Evolutionary conservation across 1,284 basidiomycete species (phyloP), one percentile per base, ranked within the genome.

Genomic region (Tausonia pullulans): DNA sequence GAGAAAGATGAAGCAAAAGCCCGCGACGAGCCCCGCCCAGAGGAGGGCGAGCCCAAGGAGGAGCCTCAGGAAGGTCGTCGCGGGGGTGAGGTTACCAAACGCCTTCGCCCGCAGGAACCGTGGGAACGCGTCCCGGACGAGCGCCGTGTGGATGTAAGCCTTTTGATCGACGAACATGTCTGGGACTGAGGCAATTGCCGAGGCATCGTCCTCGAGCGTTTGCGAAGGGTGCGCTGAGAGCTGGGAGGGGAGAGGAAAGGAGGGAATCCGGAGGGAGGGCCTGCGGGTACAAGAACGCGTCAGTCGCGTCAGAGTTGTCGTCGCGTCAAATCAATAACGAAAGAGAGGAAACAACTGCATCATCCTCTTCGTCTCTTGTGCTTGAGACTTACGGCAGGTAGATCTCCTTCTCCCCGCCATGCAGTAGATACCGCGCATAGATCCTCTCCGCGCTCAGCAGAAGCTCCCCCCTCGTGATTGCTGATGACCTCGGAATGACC

Each of bases 161-260:
- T 98, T 98, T 78, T 98, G 95, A 2, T 86, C 79, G 74, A 98
- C 91, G 79, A 97, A 98, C 81, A 98, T 88, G 75, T 98, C 95
- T 10, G 95, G 94, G 54, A 98, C 69, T 90, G 86, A 0, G 73
- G 94, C 86, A 81, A 97, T 80, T 65, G 90, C 80, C 62, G 82
- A 84, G 58, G 85, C 77, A 74, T 94, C 88, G 51, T 81, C 81
- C 71, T 84, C 68, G 78, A 79, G 61, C 74, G 72, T 10, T 73
- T 73, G 63, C 60, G 71, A 64, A 64, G 83, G 16, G 79, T 80
- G 72, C 81, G 83, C 3, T 88, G 89, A 67, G 58, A 92, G 84
- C 50, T 84, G 82, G 0, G 81, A 78, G 13, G 77, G 76, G 60
- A 79, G 75, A n/a, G 80, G 80, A 70, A 79, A 78, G 68, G 73